A percentile compares a stretch with the other conserved stretches of the same genome.
These are phyloP conservation scores for Capniomyces stellatus DNA, from an alignment of 371 early-diverging fungal species.

Conservation along the genomic window DNA sequence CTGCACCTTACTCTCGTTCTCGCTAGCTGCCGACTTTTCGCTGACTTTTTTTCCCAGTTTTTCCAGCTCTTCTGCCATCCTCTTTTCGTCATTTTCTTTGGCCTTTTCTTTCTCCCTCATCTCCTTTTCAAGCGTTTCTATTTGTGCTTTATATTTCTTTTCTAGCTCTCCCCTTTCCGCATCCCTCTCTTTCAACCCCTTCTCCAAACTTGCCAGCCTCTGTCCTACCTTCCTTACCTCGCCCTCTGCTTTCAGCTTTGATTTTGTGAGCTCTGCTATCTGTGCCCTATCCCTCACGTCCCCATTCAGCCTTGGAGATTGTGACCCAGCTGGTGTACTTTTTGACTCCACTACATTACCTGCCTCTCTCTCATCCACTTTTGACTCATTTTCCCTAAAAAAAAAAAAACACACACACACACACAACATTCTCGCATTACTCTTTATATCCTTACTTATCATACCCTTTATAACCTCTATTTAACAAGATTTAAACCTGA, in stretches of 20 bases:
- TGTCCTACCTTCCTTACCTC: neutral
- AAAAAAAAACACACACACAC: too few relatives aligned
- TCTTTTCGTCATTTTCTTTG: neutral
- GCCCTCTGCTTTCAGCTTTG: neutral
- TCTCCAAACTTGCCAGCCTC: neutral
- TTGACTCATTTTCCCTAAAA: too few relatives aligned
- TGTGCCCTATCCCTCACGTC: neutral
- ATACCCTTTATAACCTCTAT: too few relatives aligned
- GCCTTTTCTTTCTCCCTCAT: neutral
- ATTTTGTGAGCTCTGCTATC: neutral
- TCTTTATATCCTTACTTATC: too few relatives aligned
- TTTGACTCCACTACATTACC: too few relatives aligned
- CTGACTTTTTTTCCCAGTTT: neutral
- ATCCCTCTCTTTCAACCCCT: neutral
- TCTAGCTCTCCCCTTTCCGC: neutral
- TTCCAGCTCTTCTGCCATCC: neutral
- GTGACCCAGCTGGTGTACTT: neutral
- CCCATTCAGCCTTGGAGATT: neutral
- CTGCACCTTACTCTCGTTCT: too few relatives aligned
- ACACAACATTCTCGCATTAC: too few relatives aligned
- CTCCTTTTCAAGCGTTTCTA: neutral
- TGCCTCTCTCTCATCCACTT: too few relatives aligned
- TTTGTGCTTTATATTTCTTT: neutral
- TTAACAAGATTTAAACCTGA: too few relatives aligned
- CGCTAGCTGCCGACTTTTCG: too few relatives aligned